Conservation (phyloP, 2,329 filamentous ascomycete genomes). For the Cladosporium sp. region DNA sequence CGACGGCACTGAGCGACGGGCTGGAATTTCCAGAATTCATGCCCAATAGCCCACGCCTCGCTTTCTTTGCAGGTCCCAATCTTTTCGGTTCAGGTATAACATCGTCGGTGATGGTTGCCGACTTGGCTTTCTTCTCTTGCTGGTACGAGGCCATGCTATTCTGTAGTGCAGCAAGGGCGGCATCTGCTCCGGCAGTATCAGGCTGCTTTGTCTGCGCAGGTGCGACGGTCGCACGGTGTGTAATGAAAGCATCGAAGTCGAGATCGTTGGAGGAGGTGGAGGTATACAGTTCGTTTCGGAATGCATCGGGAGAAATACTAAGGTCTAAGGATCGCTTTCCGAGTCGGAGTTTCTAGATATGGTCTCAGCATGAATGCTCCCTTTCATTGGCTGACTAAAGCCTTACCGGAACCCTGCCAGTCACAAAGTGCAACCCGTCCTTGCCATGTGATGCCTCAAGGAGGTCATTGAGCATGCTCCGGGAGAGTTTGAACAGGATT, state of each 20-base stretch:
- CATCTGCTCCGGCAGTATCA: slow-evolving; percentile 57
- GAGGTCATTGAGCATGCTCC: slow-evolving; percentile 35
- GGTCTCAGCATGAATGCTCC: slow-evolving; percentile 13
- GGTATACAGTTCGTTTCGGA: slow-evolving; percentile 60
- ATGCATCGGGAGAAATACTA: slow-evolving; percentile 53
- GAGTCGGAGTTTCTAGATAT: slow-evolving; percentile 53
- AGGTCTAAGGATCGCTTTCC: slow-evolving; percentile 58
- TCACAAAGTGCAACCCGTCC: slow-evolving; percentile 35
- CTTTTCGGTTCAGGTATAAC: slow-evolving; percentile 40
- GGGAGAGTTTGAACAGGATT: slow-evolving; percentile 35
- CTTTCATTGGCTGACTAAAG: slow-evolving; percentile 3
- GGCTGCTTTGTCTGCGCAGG: slow-evolving; percentile 29
- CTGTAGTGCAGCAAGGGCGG: slow-evolving; percentile 60
- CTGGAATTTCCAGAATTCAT: slow-evolving; percentile 38
- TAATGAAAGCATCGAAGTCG: slow-evolving; percentile 58
- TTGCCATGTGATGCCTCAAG: slow-evolving; percentile 32
- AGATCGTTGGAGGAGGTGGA: slow-evolving; percentile 44
- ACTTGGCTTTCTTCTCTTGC: slow-evolving; percentile 61
- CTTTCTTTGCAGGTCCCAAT: slow-evolving; percentile 33
- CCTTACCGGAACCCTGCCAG: slow-evolving; percentile 38
- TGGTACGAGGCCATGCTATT: slow-evolving; percentile 60
- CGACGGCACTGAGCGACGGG: slow-evolving; percentile 42
- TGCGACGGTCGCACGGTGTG: slow-evolving; percentile 50
- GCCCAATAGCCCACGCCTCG: slow-evolving; percentile 26
- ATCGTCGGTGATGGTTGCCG: slow-evolving; percentile 35